Conservation (phyloP, 2,329 filamentous ascomycete genomes). For the Fusarium redolens region DNA sequence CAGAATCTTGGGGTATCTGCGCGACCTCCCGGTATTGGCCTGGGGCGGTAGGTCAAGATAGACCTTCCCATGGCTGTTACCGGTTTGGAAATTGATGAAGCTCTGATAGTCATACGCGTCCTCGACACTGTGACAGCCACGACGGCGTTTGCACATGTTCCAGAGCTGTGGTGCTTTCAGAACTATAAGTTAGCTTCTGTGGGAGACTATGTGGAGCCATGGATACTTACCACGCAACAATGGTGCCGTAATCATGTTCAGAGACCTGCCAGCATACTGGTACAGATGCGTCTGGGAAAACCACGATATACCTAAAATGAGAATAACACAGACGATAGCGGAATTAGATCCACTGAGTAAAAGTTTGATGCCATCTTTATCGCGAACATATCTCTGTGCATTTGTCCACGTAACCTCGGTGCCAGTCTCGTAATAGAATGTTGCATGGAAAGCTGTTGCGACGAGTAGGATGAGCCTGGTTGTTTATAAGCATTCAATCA, state of each 20-base stretch:
- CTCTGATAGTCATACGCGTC: not conserved
- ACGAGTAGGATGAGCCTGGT: not conserved
- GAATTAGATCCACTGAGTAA: conserved; percentile 43
- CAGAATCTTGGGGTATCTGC: conserved; percentile 1
- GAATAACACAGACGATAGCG: conserved; percentile 31
- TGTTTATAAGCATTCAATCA: not conserved
- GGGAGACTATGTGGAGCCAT: not conserved
- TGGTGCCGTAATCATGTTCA: too few species aligned
- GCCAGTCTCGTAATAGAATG: conserved; percentile 28
- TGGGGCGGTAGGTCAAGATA: not conserved
- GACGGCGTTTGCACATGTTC: not conserved
- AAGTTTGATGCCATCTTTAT: conserved; percentile 46
- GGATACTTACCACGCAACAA: too few species aligned
- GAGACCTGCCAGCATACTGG: not conserved
- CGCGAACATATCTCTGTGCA: conserved; percentile 40
- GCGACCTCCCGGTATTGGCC: not conserved
- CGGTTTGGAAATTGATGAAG: not conserved
- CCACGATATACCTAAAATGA: conserved; percentile 38
- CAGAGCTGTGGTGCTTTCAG: conserved; percentile 17
- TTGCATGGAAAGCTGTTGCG: not conserved
- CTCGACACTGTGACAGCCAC: not conserved
- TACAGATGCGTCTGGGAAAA: conserved; percentile 37
- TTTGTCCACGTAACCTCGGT: conserved; percentile 46
- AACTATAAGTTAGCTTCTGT: not conserved
- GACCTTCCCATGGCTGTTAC: not conserved